Base-by-base conservation (phyloP, 139 green algal genomes). In the Gonium pectorale region DNA sequence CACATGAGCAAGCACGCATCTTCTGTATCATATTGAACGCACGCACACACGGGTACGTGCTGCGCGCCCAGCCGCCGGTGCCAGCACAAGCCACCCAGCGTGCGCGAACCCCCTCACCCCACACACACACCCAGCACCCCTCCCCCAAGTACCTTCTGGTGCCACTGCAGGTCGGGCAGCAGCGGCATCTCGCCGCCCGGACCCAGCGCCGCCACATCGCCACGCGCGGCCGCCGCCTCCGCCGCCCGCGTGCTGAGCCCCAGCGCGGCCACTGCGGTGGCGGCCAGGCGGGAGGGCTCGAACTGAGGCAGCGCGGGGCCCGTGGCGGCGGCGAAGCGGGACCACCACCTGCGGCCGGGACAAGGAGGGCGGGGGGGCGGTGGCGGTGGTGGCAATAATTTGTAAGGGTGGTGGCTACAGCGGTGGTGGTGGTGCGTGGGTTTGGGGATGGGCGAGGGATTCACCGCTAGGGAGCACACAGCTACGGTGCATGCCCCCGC, bases 281-380 rank as follows among this genome's bases (percentile, higher is more conserved):
- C 29, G 5, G 52, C 54, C 26, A 81, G 74, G 21, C 29, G 56
- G 11, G 38, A 27, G 4, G 49, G 33, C 74, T 69, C 38, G 74
- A 38, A 81, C 2, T 3, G 37, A 27, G 41, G 27, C 27, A 81
- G 52, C 19, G 13, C 40, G 26, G 74, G 54, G 27, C 17, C 3
- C 0, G 74, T 81, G 22, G 56, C 56, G 37, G 74, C 54, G 33
- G 56, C 54, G 38, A 81, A 81, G 26, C 56, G 74, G n/a, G n/a
- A 19, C 74, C 74, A 81, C 74, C 74, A 81, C 54, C 74, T 81
- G 38, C n/a, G 7, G 35, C 2, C 35, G 56, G 19, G 19, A 64
- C 15, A 6, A 31, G 22, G 19, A 64, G 17, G 17, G 62, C 2
- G 2, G 62, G 62, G n/a, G n/a, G n/a, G n/a, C n/a, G n/a, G n/a